Evolutionary conservation across 257 asterid species (phyloP), one percentile per base, ranked within the genome.

Genomic region (Nicotiana paniculata): DNA sequence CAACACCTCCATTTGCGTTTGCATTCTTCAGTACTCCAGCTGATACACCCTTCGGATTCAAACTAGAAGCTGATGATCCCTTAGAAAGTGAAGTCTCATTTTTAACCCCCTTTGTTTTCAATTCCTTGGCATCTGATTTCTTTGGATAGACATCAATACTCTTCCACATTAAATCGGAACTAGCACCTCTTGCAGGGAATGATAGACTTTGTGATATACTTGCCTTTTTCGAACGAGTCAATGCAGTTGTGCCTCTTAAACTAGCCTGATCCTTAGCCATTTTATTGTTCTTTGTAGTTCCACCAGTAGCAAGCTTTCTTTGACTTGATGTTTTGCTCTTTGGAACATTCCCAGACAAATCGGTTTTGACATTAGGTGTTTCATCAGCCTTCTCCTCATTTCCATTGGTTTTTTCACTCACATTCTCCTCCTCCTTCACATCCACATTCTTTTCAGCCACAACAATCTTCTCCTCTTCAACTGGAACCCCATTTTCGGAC

Each of bases 141-240:
- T 58, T 69, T 3, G 95, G 90, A 83, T 82, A 79, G 61, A 80
- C 85, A 81, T 93, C 95, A 18, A 85, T 81, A 85, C 97, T 91
- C 83, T 89, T 84, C 77, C 84, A 90, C 90, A 86, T 89, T 8
- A 90, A 84, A 83, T 94, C 93, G 2, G 90, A 74, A 67, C 85
- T 86, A 66, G 88, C 88, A 62, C 90, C 90, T 79, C 77, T 84
- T 13, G 89, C 76, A 35, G 95, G 97, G 61, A 92, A 90, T 0
- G 97, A 93, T 3, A 91, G 87, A 58, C 95, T 92, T 86, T 92
- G 94, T 0, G 84, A 84, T 85, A 90, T 79, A 83, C 89, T 89
- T 10, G 89, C 88, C 80, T 85, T 87, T 0, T 84, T 82, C 12
- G 87, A 86, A 28, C 88, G 90, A 75, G 90, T 90, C 54, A 91